Evolutionary conservation across 768 basidiomycete species (phyloP), one percentile per base, ranked within the genome.

Genomic region (Panaeolus papilionaceus): DNA sequence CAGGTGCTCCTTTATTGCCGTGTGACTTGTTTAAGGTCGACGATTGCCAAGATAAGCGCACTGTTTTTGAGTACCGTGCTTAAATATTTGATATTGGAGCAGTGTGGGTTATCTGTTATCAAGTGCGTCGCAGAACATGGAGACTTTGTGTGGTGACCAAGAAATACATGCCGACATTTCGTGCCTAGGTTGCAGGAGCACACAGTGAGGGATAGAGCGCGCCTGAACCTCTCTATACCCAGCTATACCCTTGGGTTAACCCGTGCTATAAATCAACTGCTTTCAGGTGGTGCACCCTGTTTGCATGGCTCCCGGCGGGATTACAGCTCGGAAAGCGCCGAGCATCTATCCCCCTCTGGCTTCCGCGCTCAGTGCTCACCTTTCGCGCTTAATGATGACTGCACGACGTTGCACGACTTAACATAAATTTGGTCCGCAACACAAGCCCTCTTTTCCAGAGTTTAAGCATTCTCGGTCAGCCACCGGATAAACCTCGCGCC

Each of bases 1-100:
- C 47, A 49, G 47, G 47, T 49, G 47, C 8, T 49, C 33, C 11
- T 49, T 23, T 49, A 49, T 49, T 49, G 47, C 47, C 47, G 47
- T 49, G 47, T 49, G 47, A 49, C 47, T 20, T 49, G 45, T 45
- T 40, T 23, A 49, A 49, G 47, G n/a, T 12, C 20, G 47, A 23
- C 9, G 47, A 49, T 49, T 49, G 20, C 47, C 47, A 4, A 20
- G 47, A 49, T 49, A n/a, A 20, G 47, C 23, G 20, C 16, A n/a
- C 20, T 23, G 47, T 23, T 20, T 1, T 26, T 23, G 7, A 9
- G 47, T 49, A 23, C 47, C 23, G 8, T 26, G 11, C 20, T 26
- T 9, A 33, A 33, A 33, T 33, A 26, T 26, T 26, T 49, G 47
- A 49, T 49, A 23, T 49, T 26, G 47, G 11, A 7, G 20, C 9